Percentiles rank a stretch among this genome's conserved stretches.
These are phyloP conservation scores for Escovopsis sp. DNA, from an alignment of 2,329 filamentous ascomycete genomes.

Conservation along the genomic window DNA sequence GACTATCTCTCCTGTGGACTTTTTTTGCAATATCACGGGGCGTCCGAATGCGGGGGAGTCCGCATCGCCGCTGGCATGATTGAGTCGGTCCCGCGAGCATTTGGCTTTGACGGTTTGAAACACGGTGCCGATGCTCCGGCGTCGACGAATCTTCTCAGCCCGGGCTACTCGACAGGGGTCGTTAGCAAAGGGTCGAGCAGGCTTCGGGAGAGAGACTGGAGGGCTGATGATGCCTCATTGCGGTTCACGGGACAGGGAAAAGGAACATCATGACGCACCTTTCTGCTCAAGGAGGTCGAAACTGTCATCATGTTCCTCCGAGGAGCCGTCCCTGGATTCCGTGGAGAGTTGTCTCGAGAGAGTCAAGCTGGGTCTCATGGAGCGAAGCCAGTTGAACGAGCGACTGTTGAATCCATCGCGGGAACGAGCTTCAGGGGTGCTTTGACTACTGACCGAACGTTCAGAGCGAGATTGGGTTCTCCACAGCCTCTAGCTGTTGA, in stretches of 20 bases:
- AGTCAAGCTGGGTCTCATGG: background rate
- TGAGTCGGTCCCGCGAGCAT: slow-evolving; percentile 12
- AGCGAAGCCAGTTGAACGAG: slow-evolving; percentile 7
- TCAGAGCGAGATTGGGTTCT: slow-evolving; percentile 9
- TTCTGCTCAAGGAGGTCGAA: background rate
- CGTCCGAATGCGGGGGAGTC: background rate
- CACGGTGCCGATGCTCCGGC: slow-evolving; percentile 16
- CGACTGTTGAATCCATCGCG: slow-evolving; percentile 1
- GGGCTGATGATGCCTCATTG: too few species aligned
- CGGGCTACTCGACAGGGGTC: background rate
- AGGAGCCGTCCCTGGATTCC: background rate
- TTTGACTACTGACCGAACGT: slow-evolving; percentile 1
- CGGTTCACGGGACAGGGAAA: background rate
- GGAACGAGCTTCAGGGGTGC: slow-evolving; percentile 1
- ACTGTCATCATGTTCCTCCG: background rate
- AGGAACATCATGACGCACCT: background rate
- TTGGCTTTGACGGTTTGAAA: slow-evolving; percentile 15
- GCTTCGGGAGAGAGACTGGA: too few species aligned
- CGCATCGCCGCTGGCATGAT: slow-evolving; percentile 2
- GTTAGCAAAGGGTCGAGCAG: too few species aligned
- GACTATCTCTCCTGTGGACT: background rate
- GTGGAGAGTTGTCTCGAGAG: background rate
- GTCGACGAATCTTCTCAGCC: slow-evolving; percentile 7
- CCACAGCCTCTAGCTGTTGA: slow-evolving; percentile 16
- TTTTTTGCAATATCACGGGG: background rate